A percentile compares a stretch with the other conserved stretches of the same genome.
phyloP scores from a whole-genome alignment of 208 protist species.

The Vickermania spadyakhi region DNA sequence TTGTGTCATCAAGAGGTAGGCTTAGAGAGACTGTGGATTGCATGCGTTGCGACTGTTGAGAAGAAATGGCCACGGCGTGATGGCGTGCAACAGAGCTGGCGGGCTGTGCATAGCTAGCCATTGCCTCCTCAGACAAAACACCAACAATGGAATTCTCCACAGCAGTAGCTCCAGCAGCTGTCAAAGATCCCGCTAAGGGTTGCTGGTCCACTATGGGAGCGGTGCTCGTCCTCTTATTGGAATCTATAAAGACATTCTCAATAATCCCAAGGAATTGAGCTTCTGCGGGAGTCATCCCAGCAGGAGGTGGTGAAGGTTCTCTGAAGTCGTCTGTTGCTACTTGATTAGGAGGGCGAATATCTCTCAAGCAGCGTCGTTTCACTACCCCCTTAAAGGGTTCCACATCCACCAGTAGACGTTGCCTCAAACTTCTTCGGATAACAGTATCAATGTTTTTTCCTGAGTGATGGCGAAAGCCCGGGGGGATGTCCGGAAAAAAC shows the following conservation, averaged over 20 bases:
- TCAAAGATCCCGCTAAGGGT: background rate
- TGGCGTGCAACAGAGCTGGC: background rate
- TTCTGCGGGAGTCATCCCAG: background rate
- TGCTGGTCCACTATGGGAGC: too few species aligned
- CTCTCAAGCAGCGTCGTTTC: background rate
- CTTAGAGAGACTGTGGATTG: background rate
- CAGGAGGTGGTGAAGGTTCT: background rate
- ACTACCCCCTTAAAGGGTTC: background rate
- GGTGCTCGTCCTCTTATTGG: too few species aligned
- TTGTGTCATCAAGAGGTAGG: background rate
- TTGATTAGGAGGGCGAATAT: slow-evolving; percentile 1
- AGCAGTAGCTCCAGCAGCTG: background rate
- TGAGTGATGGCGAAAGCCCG: background rate
- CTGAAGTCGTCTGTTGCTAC: background rate
- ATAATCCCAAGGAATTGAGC: background rate
- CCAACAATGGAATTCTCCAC: background rate
- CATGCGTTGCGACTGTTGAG: background rate
- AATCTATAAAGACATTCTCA: background rate
- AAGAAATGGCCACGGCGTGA: background rate
- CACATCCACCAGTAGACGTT: background rate
- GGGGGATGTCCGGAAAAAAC: background rate
- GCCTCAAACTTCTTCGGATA: background rate
- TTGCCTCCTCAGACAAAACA: background rate
- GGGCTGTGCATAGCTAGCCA: background rate
- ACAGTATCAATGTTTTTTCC: background rate